phyloP scores from a whole-genome alignment of 225 moss, liverwort and hornwort genomes.

The Thuidium tamariscinum region DNA sequence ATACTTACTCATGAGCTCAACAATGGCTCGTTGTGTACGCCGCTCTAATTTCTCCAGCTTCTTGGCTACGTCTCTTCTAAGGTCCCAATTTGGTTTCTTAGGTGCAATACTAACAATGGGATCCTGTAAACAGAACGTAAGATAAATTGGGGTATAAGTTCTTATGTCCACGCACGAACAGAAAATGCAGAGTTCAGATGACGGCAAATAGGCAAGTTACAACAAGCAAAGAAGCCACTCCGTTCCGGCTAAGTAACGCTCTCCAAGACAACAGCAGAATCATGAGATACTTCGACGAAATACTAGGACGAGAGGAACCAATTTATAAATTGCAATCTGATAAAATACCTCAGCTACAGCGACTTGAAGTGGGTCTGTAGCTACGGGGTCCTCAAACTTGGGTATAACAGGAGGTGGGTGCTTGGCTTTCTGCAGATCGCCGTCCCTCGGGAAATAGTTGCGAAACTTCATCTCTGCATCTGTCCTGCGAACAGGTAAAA shows the following conservation, averaged over 20 bases:
- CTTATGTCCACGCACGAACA: neutral
- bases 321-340: neutral
- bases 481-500: slow-evolving; percentile 2
- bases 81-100: slow-evolving; percentile 98
- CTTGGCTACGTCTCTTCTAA: slow-evolving; percentile 91
- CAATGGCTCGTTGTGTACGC: slow-evolving; percentile 86
- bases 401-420: slow-evolving; percentile 60
- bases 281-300: neutral
- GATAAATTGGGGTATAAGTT: neutral
- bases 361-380: slow-evolving; percentile 39
- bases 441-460: slow-evolving; percentile 90
- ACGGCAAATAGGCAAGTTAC: neutral
- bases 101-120: slow-evolving; percentile 96
- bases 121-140: slow-evolving; percentile 36
- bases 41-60: slow-evolving; percentile 91
- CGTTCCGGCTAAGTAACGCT: neutral
- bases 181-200: neutral
- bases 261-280: neutral
- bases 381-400: slow-evolving; percentile 89
- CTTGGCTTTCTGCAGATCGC: slow-evolving; percentile 74
- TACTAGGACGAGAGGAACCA: neutral
- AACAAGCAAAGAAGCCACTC: neutral
- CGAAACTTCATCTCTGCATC: slow-evolving; percentile 69
- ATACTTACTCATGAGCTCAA: slow-evolving; percentile 87
- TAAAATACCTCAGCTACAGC: slow-evolving; percentile 48